Percentiles rank a stretch among this genome's conserved stretches.
Conservation (phyloP, 139 green algal genomes). For the Chlamydomonas sphaeroides region DNA sequence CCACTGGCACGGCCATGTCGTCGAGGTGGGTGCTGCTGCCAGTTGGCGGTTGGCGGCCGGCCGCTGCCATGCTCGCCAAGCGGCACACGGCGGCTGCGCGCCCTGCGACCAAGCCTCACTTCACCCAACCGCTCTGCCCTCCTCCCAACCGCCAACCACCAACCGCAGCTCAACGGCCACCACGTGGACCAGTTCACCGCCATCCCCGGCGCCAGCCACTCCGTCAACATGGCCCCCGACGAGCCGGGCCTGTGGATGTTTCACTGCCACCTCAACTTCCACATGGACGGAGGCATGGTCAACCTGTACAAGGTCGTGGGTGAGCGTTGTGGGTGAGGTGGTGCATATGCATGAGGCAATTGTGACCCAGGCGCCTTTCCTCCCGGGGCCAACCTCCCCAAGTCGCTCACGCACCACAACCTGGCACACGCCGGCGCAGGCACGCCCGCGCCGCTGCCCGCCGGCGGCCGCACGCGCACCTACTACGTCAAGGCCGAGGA, state of each 20-base stretch:
- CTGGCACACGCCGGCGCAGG: background rate
- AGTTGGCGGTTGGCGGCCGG: too few species aligned
- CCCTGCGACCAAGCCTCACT: too few species aligned
- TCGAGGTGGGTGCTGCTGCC: slow-evolving; percentile 42
- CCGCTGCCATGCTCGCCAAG: too few species aligned
- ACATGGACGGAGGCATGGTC: slow-evolving; percentile 72
- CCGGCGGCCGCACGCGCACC: slow-evolving; percentile 26
- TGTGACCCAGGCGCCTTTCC: too few species aligned
- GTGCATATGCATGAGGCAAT: too few species aligned
- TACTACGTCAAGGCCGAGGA: slow-evolving; percentile 73
- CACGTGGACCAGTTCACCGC: slow-evolving; percentile 63
- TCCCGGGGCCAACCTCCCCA: too few species aligned
- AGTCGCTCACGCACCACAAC: too few species aligned
- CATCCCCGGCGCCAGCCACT: slow-evolving; percentile 50
- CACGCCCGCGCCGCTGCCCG: background rate
- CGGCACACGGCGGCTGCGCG: too few species aligned
- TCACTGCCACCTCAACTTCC: slow-evolving; percentile 67
- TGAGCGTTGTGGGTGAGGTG: background rate
- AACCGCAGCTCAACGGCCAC: slow-evolving; percentile 39
- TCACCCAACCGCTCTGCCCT: background rate
- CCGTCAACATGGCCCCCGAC: slow-evolving; percentile 50
- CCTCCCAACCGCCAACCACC: background rate
- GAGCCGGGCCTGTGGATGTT: slow-evolving; percentile 70
- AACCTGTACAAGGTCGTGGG: slow-evolving; percentile 57
- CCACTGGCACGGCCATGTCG: slow-evolving; percentile 68